Evolutionary conservation across 176 grass and related monocot genomes (phyloP).

Genomic region (sorghum (Sorghum bicolor)): DNA sequence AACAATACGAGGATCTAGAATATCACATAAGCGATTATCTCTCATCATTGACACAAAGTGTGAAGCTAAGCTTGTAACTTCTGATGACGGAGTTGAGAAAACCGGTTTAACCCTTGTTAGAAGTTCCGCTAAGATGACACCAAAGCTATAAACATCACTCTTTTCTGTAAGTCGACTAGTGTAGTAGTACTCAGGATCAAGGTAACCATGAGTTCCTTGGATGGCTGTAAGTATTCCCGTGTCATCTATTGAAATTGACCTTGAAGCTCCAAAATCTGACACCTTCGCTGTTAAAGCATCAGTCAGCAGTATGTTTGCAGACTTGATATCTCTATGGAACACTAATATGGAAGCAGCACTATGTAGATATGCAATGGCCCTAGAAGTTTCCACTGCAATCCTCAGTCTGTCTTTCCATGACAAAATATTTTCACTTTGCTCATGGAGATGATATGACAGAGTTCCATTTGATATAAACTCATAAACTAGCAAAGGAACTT

Average conservation of each 20-base stretch:
- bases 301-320: slow-evolving; percentile 39
- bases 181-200: slow-evolving; percentile 39
- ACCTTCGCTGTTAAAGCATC: slow-evolving; percentile 35
- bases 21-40: slow-evolving; percentile 26
- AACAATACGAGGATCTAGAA: slow-evolving; percentile 27
- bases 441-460: too few relatives aligned
- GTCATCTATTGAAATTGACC: slow-evolving; percentile 27
- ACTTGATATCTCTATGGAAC: slow-evolving; percentile 54
- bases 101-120: slow-evolving; percentile 16
- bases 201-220: slow-evolving; percentile 43
- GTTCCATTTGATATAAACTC: too few relatives aligned
- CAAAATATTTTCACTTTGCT: too few relatives aligned
- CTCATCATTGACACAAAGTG: slow-evolving; percentile 9
- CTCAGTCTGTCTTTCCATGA: too few relatives aligned
- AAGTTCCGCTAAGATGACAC: slow-evolving; percentile 39
- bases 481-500: too few relatives aligned
- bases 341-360: slow-evolving; percentile 38
- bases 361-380: too few relatives aligned
- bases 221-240: background rate
- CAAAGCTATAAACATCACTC: slow-evolving; percentile 48
- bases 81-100: slow-evolving; percentile 7
- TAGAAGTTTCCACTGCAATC: too few relatives aligned
- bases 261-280: slow-evolving; percentile 45
- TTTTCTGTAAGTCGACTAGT: slow-evolving; percentile 40
- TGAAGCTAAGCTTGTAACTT: slow-evolving; percentile 15